phyloP scores from a whole-genome alignment of 257 asterid genomes.

The Solanum arcanum region DNA sequence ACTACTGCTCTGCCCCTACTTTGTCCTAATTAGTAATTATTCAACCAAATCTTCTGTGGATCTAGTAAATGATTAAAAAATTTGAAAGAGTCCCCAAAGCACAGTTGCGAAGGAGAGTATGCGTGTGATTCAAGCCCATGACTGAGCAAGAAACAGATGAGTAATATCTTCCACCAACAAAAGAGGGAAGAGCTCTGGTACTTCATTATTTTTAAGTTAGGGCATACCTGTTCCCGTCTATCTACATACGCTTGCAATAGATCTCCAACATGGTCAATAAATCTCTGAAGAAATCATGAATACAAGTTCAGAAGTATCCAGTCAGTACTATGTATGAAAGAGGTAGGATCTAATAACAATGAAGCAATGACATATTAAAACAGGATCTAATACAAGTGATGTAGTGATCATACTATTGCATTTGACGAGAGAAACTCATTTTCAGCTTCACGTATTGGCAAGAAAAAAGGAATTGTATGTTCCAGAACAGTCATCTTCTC shows the following conservation, averaged over 20 bases:
- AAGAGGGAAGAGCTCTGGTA: not conserved
- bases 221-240: slow-evolving; percentile 88
- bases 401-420: slow-evolving; percentile 55
- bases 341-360: not conserved
- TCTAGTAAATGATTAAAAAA: not conserved
- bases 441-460: slow-evolving; percentile 87
- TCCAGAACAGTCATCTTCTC: slow-evolving; percentile 93
- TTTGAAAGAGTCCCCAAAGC: not conserved
- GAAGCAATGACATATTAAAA: not conserved
- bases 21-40: not conserved
- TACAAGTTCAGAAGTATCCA: not conserved
- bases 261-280: slow-evolving; percentile 89
- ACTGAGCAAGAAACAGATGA: not conserved
- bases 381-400: not conserved
- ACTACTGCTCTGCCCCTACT: not conserved
- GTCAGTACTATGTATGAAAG: not conserved
- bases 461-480: slow-evolving; percentile 86
- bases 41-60: not conserved
- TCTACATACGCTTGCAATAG: slow-evolving; percentile 93
- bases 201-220: not conserved
- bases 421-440: slow-evolving; percentile 75
- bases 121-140: not conserved
- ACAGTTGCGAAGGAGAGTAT: not conserved
- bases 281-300: slow-evolving; percentile 51
- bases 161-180: not conserved